phyloP scores from a whole-genome alignment of 331 rosid species.

The Rhamnella rubrinervis region DNA sequence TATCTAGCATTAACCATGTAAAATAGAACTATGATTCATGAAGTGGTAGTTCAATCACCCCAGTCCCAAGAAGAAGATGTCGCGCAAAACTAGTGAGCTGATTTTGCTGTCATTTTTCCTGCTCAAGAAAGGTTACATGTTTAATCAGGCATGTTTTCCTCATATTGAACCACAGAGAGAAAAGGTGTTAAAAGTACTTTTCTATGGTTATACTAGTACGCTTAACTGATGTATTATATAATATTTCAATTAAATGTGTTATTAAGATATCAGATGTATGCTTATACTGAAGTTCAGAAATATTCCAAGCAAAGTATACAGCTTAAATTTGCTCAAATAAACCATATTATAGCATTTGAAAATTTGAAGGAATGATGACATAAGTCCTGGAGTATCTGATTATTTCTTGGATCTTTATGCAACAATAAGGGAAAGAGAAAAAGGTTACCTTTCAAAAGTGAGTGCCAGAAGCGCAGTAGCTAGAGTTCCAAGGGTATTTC shows the following conservation, averaged over 20 bases:
- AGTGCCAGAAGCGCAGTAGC: constrained; percentile 22
- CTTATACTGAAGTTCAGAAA: not conserved
- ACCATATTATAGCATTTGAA: not conserved
- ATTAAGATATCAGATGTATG: not conserved
- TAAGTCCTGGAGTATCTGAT: not conserved
- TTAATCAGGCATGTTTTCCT: too few species aligned
- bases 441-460: constrained; percentile 17
- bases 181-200: too few species aligned
- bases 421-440: not conserved
- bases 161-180: too few species aligned
- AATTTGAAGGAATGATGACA: not conserved
- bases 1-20: too few species aligned
- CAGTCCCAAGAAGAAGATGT: constrained; percentile 24
- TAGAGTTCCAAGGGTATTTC: constrained; percentile 13
- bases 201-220: too few species aligned
- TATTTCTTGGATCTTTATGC: not conserved
- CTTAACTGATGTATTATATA: too few species aligned
- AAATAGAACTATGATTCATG: too few species aligned
- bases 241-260: too few species aligned
- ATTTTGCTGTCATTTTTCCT: constrained; percentile 26
- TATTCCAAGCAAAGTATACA: too few species aligned
- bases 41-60: constrained; percentile 11
- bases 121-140: not conserved
- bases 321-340: too few species aligned
- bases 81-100: constrained; percentile 8